Conservation (phyloP, 2,329 filamentous ascomycete genomes). For the Xenoacremonium recifei region DNA sequence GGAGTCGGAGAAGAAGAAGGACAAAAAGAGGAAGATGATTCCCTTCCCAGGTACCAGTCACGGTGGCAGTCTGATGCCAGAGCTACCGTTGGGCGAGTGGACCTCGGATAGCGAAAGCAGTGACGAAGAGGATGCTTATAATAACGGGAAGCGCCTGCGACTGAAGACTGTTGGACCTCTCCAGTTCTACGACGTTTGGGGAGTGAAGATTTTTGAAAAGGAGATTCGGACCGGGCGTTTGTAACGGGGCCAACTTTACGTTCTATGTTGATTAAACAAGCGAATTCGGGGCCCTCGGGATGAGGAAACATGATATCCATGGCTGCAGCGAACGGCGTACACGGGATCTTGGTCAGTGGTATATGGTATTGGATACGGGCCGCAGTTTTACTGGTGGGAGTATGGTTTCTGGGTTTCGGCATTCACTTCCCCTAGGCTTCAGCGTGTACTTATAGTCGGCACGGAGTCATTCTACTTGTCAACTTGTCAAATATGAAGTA, state of each 20-base stretch:
- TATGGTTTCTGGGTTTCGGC: too few relatives aligned
- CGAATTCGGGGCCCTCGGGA: not conserved
- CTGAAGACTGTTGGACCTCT: conserved; percentile 36
- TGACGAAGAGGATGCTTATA: conserved; percentile 26
- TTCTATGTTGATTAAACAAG: not conserved
- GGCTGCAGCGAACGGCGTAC: conserved; percentile 10
- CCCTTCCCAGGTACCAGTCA: conserved; percentile 13
- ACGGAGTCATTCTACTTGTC: too few relatives aligned
- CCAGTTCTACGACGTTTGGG: conserved; percentile 42
- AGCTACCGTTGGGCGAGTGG: conserved; percentile 27
- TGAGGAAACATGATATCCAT: not conserved
- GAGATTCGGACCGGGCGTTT: conserved; percentile 44
- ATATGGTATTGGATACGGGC: conserved; percentile 5
- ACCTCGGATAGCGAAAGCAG: conserved; percentile 35
- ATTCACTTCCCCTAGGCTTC: too few relatives aligned
- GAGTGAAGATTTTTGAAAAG: conserved; percentile 58
- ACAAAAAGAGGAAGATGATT: conserved; percentile 37
- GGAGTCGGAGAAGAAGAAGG: conserved; percentile 24
- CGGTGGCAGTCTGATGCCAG: conserved; percentile 21
- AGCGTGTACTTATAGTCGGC: too few relatives aligned
- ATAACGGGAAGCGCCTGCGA: conserved; percentile 31
- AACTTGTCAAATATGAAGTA: too few relatives aligned
- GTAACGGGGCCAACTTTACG: conserved; percentile 14
- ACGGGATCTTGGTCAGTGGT: conserved; percentile 1
- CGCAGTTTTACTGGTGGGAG: too few relatives aligned